phyloP scores from a whole-genome alignment of 148 eudicot species.

The Mesembryanthemum crystallinum region DNA sequence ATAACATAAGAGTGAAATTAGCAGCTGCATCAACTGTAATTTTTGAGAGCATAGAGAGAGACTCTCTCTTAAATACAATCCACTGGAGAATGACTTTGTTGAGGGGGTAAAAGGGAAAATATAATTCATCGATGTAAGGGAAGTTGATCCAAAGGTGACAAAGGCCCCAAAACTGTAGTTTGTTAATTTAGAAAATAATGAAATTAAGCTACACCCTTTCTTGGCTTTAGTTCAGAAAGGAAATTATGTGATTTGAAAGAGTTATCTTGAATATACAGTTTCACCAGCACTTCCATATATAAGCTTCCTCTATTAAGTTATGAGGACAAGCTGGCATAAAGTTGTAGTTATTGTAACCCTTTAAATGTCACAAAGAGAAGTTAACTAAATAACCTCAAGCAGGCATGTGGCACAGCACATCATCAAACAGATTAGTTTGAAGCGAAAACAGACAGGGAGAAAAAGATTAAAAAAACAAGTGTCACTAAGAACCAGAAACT shows the following conservation, averaged over 20 bases:
- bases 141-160: background rate
- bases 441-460: background rate
- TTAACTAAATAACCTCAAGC: background rate
- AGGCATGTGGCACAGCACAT: background rate
- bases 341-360: background rate
- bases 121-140: background rate
- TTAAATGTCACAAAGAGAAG: background rate
- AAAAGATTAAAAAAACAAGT: background rate
- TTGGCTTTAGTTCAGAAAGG: background rate
- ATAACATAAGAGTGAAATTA: conserved; percentile 15
- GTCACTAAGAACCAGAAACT: background rate
- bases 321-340: background rate
- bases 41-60: background rate
- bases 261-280: background rate
- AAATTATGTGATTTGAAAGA: background rate
- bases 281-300: background rate
- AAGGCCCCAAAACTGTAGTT: background rate
- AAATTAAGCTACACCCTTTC: background rate
- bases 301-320: background rate
- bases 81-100: background rate
- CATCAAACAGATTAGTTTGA: background rate
- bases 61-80: background rate
- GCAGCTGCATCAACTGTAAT: conserved; percentile 8
- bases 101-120: background rate
- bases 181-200: background rate